Evolutionary conservation across 2,329 filamentous ascomycete species (phyloP).

Genomic region (Ustulina deusta): DNA sequence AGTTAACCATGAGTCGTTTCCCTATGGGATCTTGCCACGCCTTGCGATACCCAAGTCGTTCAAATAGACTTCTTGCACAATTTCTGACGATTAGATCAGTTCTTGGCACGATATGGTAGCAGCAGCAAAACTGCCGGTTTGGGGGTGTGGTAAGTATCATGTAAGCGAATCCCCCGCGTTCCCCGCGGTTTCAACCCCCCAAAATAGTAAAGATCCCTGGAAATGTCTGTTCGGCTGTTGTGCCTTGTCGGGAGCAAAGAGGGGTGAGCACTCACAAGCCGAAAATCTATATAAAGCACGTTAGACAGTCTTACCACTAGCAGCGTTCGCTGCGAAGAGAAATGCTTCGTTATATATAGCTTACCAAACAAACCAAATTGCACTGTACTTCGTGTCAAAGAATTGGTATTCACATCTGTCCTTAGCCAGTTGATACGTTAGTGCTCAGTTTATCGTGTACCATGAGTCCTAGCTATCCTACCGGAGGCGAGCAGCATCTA

Average conservation of each 20-base stretch:
- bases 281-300: conserved; percentile 23
- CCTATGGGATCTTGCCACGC: conserved; percentile 10
- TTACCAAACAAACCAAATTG: conserved; percentile 9
- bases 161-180: conserved; percentile 31
- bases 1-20: conserved; percentile 1
- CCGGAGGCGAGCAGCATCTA: conserved; percentile 40
- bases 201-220: conserved; percentile 27
- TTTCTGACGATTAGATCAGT: conserved; percentile 16
- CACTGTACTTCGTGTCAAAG: neutral
- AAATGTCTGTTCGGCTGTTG: conserved; percentile 29
- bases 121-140: conserved; percentile 31
- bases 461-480: conserved; percentile 38
- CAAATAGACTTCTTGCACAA: conserved; percentile 18
- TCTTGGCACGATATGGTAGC: conserved; percentile 28
- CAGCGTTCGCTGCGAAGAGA: neutral
- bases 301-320: conserved; percentile 1
- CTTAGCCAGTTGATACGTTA: neutral
- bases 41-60: conserved; percentile 17
- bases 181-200: conserved; percentile 33
- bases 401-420: neutral
- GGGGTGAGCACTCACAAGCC: conserved; percentile 16
- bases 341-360: conserved; percentile 17
- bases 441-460: neutral
- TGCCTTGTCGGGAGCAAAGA: conserved; percentile 25
- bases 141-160: conserved; percentile 16